phyloP scores from a whole-genome alignment of 2,329 filamentous ascomycete genomes.

The Fusarium hainanense region DNA sequence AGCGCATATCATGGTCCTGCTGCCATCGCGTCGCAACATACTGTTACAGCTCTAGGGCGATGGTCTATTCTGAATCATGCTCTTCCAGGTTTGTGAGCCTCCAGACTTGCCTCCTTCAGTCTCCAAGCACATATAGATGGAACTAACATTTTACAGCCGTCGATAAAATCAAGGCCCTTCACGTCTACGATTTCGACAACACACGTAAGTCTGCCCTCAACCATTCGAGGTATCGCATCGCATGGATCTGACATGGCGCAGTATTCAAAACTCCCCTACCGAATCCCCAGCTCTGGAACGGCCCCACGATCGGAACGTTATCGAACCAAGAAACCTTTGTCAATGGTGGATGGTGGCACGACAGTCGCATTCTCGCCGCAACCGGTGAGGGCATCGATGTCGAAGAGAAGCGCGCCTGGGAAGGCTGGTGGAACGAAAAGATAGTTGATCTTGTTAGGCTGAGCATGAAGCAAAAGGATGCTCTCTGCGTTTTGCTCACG shows the following conservation, averaged over 20 bases:
- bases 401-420: conserved; percentile 87
- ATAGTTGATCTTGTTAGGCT: conserved; percentile 83
- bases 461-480: conserved; percentile 85
- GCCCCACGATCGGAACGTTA: conserved; percentile 79
- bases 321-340: conserved; percentile 80
- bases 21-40: conserved; percentile 55
- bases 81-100: conserved; percentile 68
- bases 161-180: conserved; percentile 79
- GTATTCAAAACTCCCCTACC: conserved; percentile 93
- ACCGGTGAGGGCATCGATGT: conserved; percentile 84
- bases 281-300: conserved; percentile 88
- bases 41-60: conserved; percentile 79
- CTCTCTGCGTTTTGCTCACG: conserved; percentile 86
- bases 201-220: conserved; percentile 69
- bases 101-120: not conserved
- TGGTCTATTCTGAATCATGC: conserved; percentile 84
- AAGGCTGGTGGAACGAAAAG: conserved; percentile 96
- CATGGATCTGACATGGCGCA: conserved; percentile 49
- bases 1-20: conserved; percentile 52
- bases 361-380: conserved; percentile 83
- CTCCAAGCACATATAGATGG: conserved; percentile 19
- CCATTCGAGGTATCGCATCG: not conserved
- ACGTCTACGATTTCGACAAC: conserved; percentile 99
- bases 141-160: conserved; percentile 57
- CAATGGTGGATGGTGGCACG: conserved; percentile 97